Conservation (phyloP, 495 filamentous ascomycete genomes). For the Aspergillus biplanus region DNA sequence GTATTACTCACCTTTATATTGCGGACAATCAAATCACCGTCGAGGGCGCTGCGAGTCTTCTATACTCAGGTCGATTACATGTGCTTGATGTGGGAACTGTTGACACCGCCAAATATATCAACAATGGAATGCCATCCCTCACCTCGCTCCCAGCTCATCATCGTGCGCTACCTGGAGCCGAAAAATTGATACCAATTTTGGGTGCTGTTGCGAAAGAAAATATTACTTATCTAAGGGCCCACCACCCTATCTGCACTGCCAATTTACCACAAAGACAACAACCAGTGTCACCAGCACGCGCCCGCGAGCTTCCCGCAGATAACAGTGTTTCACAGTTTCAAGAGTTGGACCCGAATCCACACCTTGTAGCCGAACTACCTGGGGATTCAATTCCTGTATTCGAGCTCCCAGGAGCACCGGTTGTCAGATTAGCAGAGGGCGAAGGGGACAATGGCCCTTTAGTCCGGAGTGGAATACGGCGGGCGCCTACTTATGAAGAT, state of each 20-base stretch:
- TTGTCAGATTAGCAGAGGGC: constrained; percentile 18
- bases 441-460: background rate
- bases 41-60: constrained; percentile 57
- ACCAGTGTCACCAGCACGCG: constrained; percentile 18
- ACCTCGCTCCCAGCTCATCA: constrained; percentile 25
- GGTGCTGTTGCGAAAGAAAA: constrained; percentile 48
- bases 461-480: constrained; percentile 10
- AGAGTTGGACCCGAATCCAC: constrained; percentile 45
- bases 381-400: constrained; percentile 36
- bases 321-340: constrained; percentile 30
- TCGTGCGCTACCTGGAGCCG: constrained; percentile 48
- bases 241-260: constrained; percentile 60
- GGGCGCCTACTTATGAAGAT: constrained; percentile 26
- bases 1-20: constrained; percentile 64
- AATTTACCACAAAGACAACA: constrained; percentile 42
- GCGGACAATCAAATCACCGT: constrained; percentile 62
- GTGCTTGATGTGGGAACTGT: constrained; percentile 56
- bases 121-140: constrained; percentile 18
- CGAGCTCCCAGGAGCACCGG: constrained; percentile 49
- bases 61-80: constrained; percentile 54
- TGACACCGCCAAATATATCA: constrained; percentile 39
- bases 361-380: constrained; percentile 53
- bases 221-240: constrained; percentile 58
- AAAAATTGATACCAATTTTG: constrained; percentile 58
- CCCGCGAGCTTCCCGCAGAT: constrained; percentile 40